These are phyloP conservation scores for Aspergillus neoniger DNA, from an alignment of 2,329 filamentous ascomycete genomes.

Conservation along the genomic window DNA sequence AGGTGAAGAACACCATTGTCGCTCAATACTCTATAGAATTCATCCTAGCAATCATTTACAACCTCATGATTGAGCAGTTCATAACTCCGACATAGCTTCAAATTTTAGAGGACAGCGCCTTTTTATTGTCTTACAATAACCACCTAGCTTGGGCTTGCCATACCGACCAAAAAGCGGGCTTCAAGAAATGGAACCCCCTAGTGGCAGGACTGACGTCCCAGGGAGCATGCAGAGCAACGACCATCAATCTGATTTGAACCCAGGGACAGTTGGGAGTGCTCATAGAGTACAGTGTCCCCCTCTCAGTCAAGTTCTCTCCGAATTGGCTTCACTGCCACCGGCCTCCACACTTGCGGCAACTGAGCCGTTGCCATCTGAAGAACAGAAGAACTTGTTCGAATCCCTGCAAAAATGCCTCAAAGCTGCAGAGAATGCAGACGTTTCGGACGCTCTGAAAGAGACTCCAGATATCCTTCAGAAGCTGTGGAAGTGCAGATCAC, in stretches of 20 bases:
- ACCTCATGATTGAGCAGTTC: not conserved
- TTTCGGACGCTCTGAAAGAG: slow-evolving; percentile 28
- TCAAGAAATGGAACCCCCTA: not conserved
- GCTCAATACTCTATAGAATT: not conserved
- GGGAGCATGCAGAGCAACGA: not conserved
- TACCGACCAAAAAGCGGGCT: not conserved
- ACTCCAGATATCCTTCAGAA: slow-evolving; percentile 34
- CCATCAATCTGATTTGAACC: not conserved
- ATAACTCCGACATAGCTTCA: not conserved
- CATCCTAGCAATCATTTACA: not conserved
- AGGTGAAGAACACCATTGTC: not conserved
- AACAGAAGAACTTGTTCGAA: slow-evolving; percentile 38
- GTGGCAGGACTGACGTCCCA: not conserved
- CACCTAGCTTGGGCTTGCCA: not conserved
- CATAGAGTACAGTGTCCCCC: slow-evolving; percentile 26
- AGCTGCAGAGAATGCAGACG: slow-evolving; percentile 29
- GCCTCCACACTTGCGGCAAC: slow-evolving; percentile 21
- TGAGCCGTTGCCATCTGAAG: slow-evolving; percentile 25
- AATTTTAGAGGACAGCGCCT: not conserved
- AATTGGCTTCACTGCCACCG: slow-evolving; percentile 23
- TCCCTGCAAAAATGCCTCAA: slow-evolving; percentile 36
- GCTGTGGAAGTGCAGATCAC: slow-evolving; percentile 41
- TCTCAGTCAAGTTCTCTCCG: slow-evolving; percentile 29
- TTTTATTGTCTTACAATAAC: not conserved
- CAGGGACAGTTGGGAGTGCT: not conserved